Evolutionary conservation across 2,329 filamentous ascomycete genomes (phyloP).

Genomic region (Botryotinia calthae): DNA sequence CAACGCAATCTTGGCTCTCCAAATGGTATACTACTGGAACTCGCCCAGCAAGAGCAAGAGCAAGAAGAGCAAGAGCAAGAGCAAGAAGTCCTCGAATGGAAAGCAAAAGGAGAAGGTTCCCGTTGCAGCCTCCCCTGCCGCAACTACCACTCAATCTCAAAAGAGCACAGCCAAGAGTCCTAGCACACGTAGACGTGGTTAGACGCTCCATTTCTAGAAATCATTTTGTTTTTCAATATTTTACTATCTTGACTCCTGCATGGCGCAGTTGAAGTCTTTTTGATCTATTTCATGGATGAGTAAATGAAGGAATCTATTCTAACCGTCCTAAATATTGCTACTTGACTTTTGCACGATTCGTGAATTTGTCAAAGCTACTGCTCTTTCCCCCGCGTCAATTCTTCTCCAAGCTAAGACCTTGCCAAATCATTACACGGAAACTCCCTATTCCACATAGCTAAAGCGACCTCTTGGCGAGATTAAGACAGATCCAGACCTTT

Average conservation of each 20-base stretch:
- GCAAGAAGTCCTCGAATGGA: conserved; percentile 37
- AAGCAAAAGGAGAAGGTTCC: conserved; percentile 42
- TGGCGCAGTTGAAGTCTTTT: conserved; percentile 30
- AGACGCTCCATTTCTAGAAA: background rate
- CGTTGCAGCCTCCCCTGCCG: conserved; percentile 22
- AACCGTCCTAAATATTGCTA: background rate
- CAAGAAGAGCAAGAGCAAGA: conserved; percentile 22
- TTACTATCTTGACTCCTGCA: conserved; percentile 29
- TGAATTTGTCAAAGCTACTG: background rate
- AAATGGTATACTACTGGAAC: conserved; percentile 99
- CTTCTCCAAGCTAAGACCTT: background rate
- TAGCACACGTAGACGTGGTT: conserved; percentile 38
- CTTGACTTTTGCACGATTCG: background rate
- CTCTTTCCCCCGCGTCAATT: no score
- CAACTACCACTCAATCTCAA: conserved; percentile 20
- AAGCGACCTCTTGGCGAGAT: background rate
- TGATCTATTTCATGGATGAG: background rate
- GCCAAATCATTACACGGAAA: background rate
- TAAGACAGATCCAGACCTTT: background rate
- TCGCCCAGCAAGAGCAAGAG: conserved; percentile 41
- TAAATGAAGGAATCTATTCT: background rate
- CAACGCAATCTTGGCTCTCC: conserved; percentile 79
- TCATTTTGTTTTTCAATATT: background rate
- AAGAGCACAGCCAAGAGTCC: conserved; percentile 33
- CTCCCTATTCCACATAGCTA: background rate